Base-by-base conservation (phyloP, 495 filamentous ascomycete genomes). In the Penicillium lividum region DNA sequence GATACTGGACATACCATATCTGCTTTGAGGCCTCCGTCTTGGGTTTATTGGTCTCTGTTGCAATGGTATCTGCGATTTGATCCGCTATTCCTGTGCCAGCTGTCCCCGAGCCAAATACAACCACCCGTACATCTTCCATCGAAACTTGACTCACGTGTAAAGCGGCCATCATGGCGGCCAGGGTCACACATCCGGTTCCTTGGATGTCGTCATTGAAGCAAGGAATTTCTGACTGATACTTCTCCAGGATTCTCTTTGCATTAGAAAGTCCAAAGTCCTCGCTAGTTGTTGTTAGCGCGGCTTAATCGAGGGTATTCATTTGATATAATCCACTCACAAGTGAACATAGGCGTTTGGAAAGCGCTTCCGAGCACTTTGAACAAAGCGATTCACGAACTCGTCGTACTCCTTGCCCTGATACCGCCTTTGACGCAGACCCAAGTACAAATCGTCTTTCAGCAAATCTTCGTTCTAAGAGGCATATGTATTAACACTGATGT, bases 131-230 rank as follows among this genome's bases (percentile, higher is more conserved):
- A 58, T 96, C 90, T 33, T 73, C 72, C 29, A 93, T 69, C 53
- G 87, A 83, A 51, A 88, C 69, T 5, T 87, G 81, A 52, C 81
- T 84, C 16, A 95, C 84, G 53, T 90, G 81, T 11, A 91, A 72
- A 3, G 80, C 90, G 1, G 89, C 82, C 71, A 89, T 83, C 57
- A 96, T 86, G 0, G 87, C 91, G 0, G 91, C 92, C 4, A 96
- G 76, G 0, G 92, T 95, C 3, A 96, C 90, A 36, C 88, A 90
- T 0, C 92, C 92, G 1, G 92, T 96, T 3, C 92, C 92, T 68
- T 96, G 92, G 1, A 96, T 86, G 71, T 96, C 92, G 53, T 96
- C 92, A 58, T 96, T 96, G 79, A 96, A 94, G 68, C 91, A 96
- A 0, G 92, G 77, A 6, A 95, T 85, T 22, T 87, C 58, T 0